phyloP scores from a whole-genome alignment of 306 rosid species.

The Pueraria montana region DNA sequence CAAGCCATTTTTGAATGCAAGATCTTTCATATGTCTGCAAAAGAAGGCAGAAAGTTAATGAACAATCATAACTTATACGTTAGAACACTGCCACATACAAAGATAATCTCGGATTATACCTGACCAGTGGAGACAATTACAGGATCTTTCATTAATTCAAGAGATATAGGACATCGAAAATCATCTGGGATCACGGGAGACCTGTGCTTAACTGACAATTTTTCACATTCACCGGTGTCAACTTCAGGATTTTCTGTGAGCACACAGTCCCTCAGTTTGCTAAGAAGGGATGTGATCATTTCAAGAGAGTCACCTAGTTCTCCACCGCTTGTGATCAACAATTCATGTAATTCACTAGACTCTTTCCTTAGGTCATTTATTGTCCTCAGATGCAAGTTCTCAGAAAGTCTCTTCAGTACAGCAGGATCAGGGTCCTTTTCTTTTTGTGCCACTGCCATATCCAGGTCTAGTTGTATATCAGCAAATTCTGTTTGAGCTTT shows the following conservation, averaged over 20 bases:
- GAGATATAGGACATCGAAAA: conserved; percentile 97
- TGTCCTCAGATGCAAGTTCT: conserved; percentile 78
- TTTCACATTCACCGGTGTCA: conserved; percentile 61
- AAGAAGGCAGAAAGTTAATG: conserved; percentile 42
- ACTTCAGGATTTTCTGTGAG: conserved; percentile 67
- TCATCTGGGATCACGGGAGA: conserved; percentile 99
- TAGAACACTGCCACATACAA: background rate
- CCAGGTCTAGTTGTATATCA: conserved; percentile 77
- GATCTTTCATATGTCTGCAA: conserved; percentile 94
- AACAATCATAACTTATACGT: conserved; percentile 29
- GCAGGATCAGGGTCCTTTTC: conserved; percentile 81
- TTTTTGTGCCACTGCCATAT: conserved; percentile 63
- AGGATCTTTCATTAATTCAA: conserved; percentile 96
- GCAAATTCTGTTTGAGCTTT: conserved; percentile 65
- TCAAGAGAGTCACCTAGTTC: conserved; percentile 67
- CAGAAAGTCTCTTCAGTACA: conserved; percentile 80
- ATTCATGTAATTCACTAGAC: conserved; percentile 80
- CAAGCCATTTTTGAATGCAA: conserved; percentile 97
- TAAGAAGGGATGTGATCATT: conserved; percentile 72
- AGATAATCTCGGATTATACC: conserved; percentile 61
- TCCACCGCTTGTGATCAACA: conserved; percentile 65
- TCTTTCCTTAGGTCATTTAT: conserved; percentile 83
- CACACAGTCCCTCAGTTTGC: conserved; percentile 73
- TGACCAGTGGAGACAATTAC: conserved; percentile 97
- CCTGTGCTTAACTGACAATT: conserved; percentile 72